A percentile compares a stretch with the other conserved stretches of the same genome.
These are phyloP conservation scores for Hypomyces perniciosus DNA, from an alignment of 2,329 filamentous ascomycete genomes.

Conservation along the genomic window DNA sequence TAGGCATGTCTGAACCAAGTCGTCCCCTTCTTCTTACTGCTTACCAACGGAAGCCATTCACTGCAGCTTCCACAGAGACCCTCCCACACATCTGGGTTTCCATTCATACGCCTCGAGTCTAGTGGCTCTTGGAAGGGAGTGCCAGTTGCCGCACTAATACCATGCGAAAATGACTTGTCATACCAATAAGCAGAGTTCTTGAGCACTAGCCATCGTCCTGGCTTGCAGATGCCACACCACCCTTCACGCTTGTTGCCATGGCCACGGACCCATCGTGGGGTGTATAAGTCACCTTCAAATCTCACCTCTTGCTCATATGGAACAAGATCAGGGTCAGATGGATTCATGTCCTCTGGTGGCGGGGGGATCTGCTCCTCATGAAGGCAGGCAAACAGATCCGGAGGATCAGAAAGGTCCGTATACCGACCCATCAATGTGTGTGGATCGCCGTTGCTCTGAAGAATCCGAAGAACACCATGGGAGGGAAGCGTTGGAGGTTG, in stretches of 20 bases:
- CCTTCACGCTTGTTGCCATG: conserved; percentile 84
- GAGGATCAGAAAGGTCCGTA: conserved; percentile 66
- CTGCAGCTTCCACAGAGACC: conserved; percentile 72
- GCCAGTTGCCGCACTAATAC: conserved; percentile 76
- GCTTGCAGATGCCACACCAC: conserved; percentile 86
- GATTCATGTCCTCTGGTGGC: conserved; percentile 76
- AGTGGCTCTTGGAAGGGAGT: conserved; percentile 72
- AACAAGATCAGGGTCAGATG: conserved; percentile 65
- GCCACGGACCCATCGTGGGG: conserved; percentile 75
- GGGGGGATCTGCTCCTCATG: conserved; percentile 68
- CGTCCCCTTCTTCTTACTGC: conserved; percentile 87
- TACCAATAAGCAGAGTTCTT: conserved; percentile 94
- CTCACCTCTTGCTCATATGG: conserved; percentile 74
- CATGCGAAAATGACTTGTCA: conserved; percentile 85
- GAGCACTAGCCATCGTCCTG: conserved; percentile 76
- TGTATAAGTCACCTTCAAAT: conserved; percentile 77
- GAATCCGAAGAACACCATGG: conserved; percentile 65
- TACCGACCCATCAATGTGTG: conserved; percentile 64
- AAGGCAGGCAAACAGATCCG: conserved; percentile 69
- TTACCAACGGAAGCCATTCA: conserved; percentile 75
- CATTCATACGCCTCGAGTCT: conserved; percentile 68
- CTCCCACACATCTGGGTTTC: conserved; percentile 77
- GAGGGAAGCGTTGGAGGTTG: conserved; percentile 58
- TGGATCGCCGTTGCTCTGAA: conserved; percentile 68
- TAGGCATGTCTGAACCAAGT: conserved; percentile 89